A percentile compares a stretch with the other conserved stretches of the same genome.
Conservation (phyloP, 805 yeast species). For the Saccharomycopsis synnaedendra region DNA sequence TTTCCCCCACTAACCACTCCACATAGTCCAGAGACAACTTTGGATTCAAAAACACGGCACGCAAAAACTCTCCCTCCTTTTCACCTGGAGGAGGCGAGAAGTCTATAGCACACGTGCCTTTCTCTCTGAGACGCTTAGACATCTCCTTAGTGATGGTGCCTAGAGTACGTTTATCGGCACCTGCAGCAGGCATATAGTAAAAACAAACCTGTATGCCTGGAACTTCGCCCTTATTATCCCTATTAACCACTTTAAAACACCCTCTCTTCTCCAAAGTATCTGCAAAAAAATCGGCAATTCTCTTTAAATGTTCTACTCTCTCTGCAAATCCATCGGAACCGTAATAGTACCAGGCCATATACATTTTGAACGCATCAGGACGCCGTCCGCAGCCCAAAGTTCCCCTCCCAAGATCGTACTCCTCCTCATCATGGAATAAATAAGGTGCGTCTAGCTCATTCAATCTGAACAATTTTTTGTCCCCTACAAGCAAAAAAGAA, state of each 20-base stretch:
- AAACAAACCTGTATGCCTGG: slow-evolving; percentile 81
- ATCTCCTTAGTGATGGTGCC: slow-evolving; percentile 51
- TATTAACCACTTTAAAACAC: slow-evolving; percentile 5
- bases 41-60: slow-evolving; percentile 78
- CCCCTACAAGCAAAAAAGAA: slow-evolving; percentile 65
- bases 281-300: slow-evolving; percentile 53
- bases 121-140: slow-evolving; percentile 44
- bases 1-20: neutral
- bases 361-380: slow-evolving; percentile 70
- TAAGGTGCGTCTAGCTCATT: slow-evolving; percentile 76
- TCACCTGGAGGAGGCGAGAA: slow-evolving; percentile 50
- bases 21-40: slow-evolving; percentile 13
- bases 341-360: slow-evolving; percentile 72
- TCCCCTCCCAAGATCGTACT: slow-evolving; percentile 74
- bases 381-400: slow-evolving; percentile 91
- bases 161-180: slow-evolving; percentile 25
- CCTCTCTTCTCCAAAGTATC: slow-evolving; percentile 23
- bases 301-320: slow-evolving; percentile 65
- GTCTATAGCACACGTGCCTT: slow-evolving; percentile 65
- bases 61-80: slow-evolving; percentile 63
- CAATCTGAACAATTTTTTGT: slow-evolving; percentile 55
- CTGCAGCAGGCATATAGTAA: slow-evolving; percentile 44
- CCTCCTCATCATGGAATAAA: slow-evolving; percentile 57
- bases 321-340: slow-evolving; percentile 55
- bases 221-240: slow-evolving; percentile 24